Base-by-base conservation (phyloP, 345 rosid species). In the Hypericum androsaemum region DNA sequence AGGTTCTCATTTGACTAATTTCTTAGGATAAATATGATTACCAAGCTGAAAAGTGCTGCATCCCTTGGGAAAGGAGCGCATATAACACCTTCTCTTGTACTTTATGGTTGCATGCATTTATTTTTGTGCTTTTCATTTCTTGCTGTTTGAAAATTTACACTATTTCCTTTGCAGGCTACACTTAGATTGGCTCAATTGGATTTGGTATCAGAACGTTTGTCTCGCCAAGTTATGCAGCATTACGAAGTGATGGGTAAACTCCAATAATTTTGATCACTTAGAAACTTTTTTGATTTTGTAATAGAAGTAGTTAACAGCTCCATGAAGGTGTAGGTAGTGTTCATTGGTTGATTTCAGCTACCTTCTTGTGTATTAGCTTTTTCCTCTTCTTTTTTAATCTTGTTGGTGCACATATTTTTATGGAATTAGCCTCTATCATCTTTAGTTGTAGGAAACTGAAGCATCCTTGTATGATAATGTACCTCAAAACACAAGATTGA, bases 161-260 rank as follows among this genome's bases (percentile, higher is more conserved):
- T 59, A 52, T 57, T 41, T 66, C 41, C 45, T 71, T 69, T 70
- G 44, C 65, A 92, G 99, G 99, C 90, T 7, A 63, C 92, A 11
- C 70, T 88, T 74, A 81, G 97, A 80, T 69, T 94, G 65, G 77
- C 81, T 11, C 99, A 94, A 64, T 65, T 94, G 55, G 99, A 94
- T 74, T 77, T 70, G 68, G 95, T 88, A 46, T 69, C 94, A 12
- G 99, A 94, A 65, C 70, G 12, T 46, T 66, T 94, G 52, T 94
- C 97, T 43, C 77, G 65, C 15, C 76, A 88, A 53, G 99, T 92
- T 52, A 86, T 88, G 94, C 84, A 88, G 73, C 95, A 92, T 81
- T 88, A 81, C 71, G 87, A 92, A 88, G 97, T 83, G 46, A 92
- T 88, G 99, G 99, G 99, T 92, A 68, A 71, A 86, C 67, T 53